Base-by-base conservation (phyloP, 371 early-diverging fungal genomes). In the Quaeritorhiza haematococci region DNA sequence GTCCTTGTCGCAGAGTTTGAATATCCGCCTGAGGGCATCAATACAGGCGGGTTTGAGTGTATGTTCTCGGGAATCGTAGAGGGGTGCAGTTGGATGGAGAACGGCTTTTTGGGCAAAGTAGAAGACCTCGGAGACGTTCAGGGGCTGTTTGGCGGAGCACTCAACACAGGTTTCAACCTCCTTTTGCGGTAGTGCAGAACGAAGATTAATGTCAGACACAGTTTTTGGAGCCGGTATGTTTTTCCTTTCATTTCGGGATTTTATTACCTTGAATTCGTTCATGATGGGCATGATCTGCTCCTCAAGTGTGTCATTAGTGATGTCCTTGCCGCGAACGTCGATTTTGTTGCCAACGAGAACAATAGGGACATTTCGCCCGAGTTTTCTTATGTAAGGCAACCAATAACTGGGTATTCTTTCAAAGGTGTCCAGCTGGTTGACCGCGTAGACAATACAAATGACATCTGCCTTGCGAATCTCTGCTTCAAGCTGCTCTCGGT, bases 141-240 rank as follows among this genome's bases (percentile, higher is more conserved):
- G 71, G 27, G 90, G 73, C 62, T 89, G 87, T 68, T 92, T 92
- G n/a, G 96, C 91, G 1, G 95, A 94, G 66, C 95, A 96, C 67
- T 98, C 96, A 29, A 96, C 89, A 68, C 96, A 93, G 0, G 95
- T 94, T 69, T 98, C 98, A n/a, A 98, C 93, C 73, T 96, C 96
- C 87, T 90, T 65, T 1, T 4, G 26, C n/a, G n/a, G n/a, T n/a
- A 7, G 45, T 7, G 49, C 28, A 24, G 24, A 24, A 5, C 29
- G 8, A 10, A 49, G 2, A 3, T 0, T 41, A 8, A 34, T 19
- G 17, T 8, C 1, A 33, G 8, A 1, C 21, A 29, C 13, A 53
- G n/a, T n/a, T n/a, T n/a, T n/a, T 7, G 17, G 24, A 28, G 53
- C 17, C 13, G 6, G 33, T 3, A 4, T 13, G 56, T 7, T 24